Evolutionary conservation across 805 yeast genomes (phyloP).

Genomic region (Metschnikowia kofuensis): DNA sequence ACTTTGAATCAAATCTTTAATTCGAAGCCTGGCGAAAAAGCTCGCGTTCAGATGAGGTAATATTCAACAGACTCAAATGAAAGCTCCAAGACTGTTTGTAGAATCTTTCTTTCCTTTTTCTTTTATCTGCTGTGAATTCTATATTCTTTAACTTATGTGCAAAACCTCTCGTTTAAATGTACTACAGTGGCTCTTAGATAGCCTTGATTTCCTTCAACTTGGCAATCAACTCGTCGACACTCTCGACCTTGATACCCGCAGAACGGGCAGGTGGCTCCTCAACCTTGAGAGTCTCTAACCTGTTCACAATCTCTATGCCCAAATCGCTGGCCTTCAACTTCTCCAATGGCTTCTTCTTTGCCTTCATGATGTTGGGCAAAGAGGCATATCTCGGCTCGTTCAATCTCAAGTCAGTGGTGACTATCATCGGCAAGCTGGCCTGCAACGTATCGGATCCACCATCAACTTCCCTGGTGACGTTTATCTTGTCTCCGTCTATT

Average conservation of each 20-base stretch:
- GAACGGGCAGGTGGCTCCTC: conserved; percentile 82
- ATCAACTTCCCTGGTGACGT: conserved; percentile 89
- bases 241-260: conserved; percentile 76
- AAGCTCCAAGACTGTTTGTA: no score
- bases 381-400: conserved; percentile 96
- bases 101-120: neutral
- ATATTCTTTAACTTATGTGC: neutral
- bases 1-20: no score
- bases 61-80: no score
- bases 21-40: no score
- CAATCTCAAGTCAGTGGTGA: conserved; percentile 90
- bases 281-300: conserved; percentile 68
- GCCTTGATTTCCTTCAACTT: conserved; percentile 78
- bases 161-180: neutral
- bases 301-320: conserved; percentile 59
- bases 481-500: conserved; percentile 52
- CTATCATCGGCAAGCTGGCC: conserved; percentile 76
- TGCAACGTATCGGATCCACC: conserved; percentile 87
- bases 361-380: conserved; percentile 96
- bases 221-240: conserved; percentile 77
- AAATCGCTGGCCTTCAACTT: conserved; percentile 60
- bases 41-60: no score
- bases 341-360: conserved; percentile 91
- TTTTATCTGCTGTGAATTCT: neutral
- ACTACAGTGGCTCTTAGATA: conserved; percentile 34